phyloP scores from a whole-genome alignment of 2,329 filamentous ascomycete genomes.

The Lasiodiplodia citricola region DNA sequence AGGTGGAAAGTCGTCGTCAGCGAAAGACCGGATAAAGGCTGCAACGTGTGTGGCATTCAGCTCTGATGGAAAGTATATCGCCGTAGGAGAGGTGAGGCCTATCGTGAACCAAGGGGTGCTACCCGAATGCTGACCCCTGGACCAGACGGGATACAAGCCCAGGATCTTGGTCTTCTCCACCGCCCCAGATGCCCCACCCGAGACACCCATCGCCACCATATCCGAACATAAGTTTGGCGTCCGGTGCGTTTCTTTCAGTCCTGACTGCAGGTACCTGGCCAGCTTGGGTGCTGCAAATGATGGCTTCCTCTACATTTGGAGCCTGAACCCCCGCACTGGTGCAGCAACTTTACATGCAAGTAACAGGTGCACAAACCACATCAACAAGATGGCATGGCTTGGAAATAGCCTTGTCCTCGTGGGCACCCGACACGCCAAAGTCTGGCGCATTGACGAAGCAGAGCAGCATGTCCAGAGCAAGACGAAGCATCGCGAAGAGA shows the following conservation, averaged over 20 bases:
- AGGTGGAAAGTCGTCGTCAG: conserved; percentile 77
- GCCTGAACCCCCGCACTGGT: conserved; percentile 80
- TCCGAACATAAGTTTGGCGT: conserved; percentile 92
- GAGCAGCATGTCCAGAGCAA: conserved; percentile 59
- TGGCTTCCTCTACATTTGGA: conserved; percentile 92
- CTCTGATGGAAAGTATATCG: conserved; percentile 83
- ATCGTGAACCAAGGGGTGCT: neutral
- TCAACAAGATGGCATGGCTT: conserved; percentile 90
- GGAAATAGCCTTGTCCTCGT: conserved; percentile 82
- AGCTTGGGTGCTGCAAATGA: conserved; percentile 90
- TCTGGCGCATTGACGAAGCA: conserved; percentile 83
- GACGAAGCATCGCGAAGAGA: conserved; percentile 46
- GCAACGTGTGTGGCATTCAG: conserved; percentile 90
- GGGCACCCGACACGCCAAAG: conserved; percentile 88
- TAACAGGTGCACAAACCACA: conserved; percentile 89
- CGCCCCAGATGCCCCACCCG: conserved; percentile 74
- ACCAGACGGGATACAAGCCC: conserved; percentile 83
- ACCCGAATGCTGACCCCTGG: conserved; percentile 37
- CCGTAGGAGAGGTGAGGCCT: conserved; percentile 76
- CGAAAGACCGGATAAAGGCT: conserved; percentile 90
- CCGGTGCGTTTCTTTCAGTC: conserved; percentile 85
- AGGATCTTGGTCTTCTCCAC: conserved; percentile 89
- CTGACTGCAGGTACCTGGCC: conserved; percentile 83
- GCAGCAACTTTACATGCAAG: conserved; percentile 78
- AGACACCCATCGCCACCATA: conserved; percentile 82